These are phyloP conservation scores for Kingdonia uniflora DNA, from an alignment of 164 flowering plant species.

Conservation along the genomic window DNA sequence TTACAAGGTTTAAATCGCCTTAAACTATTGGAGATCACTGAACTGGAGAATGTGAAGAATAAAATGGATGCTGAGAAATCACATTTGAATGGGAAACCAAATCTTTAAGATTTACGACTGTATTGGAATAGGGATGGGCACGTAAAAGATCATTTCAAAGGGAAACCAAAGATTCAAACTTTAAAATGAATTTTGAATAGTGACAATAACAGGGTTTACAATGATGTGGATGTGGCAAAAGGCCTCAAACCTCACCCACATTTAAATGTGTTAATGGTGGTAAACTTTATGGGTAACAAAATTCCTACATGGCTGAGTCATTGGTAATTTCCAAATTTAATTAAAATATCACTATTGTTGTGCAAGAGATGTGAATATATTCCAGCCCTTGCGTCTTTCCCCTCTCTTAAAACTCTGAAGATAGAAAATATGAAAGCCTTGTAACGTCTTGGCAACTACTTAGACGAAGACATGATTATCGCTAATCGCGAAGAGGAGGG, in stretches of 20 bases:
- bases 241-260: slow-evolving; percentile 8
- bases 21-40: background rate
- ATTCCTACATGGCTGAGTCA: slow-evolving; percentile 1
- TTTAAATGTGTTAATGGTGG: background rate
- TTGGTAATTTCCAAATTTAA: background rate
- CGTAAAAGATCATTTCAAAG: background rate
- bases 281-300: background rate
- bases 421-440: slow-evolving; percentile 6
- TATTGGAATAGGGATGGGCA: background rate
- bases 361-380: slow-evolving; percentile 4
- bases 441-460: slow-evolving; percentile 3
- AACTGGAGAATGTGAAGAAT: slow-evolving; percentile 3
- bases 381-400: slow-evolving; percentile 14
- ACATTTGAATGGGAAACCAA: background rate
- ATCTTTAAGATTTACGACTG: background rate
- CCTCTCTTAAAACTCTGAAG: slow-evolving; percentile 5
- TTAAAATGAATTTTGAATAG: background rate
- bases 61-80: slow-evolving; percentile 1
- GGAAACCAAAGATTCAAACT: background rate
- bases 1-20: slow-evolving; percentile 4
- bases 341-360: background rate
- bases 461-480: background rate
- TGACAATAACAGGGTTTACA: background rate
- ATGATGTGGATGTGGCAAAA: slow-evolving; percentile 1
- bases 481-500: background rate